Conservation (phyloP, 352 stramenopile species). For the Chrysophaeum taylorii region DNA sequence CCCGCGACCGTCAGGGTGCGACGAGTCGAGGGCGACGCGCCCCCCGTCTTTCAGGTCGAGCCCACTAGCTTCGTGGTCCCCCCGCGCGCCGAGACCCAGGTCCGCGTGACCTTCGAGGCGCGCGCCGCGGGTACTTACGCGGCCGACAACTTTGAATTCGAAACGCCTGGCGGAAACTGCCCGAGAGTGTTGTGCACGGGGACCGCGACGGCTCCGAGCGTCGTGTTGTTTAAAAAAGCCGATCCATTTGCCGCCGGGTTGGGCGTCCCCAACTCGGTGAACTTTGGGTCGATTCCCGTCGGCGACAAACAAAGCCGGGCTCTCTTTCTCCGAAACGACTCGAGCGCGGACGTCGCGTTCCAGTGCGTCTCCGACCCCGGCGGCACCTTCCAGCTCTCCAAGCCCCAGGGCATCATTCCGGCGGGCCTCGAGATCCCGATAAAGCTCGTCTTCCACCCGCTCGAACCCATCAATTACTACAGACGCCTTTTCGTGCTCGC, state of each 20-base stretch:
- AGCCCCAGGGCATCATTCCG: slow-evolving; percentile 58
- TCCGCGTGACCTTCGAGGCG: slow-evolving; percentile 65
- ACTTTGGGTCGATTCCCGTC: slow-evolving; percentile 71
- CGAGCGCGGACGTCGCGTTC: slow-evolving; percentile 53
- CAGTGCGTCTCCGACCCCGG: slow-evolving; percentile 58
- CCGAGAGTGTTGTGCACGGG: slow-evolving; percentile 50
- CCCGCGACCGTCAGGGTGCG: slow-evolving; percentile 56
- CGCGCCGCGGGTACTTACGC: slow-evolving; percentile 67
- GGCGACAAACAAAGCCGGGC: slow-evolving; percentile 49
- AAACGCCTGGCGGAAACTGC: slow-evolving; percentile 69
- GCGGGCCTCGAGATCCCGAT: slow-evolving; percentile 60
- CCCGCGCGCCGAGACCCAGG: slow-evolving; percentile 51
- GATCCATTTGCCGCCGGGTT: slow-evolving; percentile 15
- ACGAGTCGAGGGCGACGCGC: slow-evolving; percentile 64
- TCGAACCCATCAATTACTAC: slow-evolving; percentile 75
- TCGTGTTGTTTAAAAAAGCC: slow-evolving; percentile 56
- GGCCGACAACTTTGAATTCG: slow-evolving; percentile 73
- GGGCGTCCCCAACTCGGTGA: slow-evolving; percentile 52
- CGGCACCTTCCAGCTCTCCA: slow-evolving; percentile 70
- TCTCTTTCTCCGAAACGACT: slow-evolving; percentile 67
- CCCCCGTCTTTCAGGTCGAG: slow-evolving; percentile 66
- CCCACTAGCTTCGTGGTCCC: slow-evolving; percentile 54
- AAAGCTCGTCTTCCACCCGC: slow-evolving; percentile 61
- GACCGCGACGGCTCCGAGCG: slow-evolving; percentile 13
- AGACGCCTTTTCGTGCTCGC: slow-evolving; percentile 65